Conservation (phyloP, 495 filamentous ascomycete genomes). For the Venustampulla echinocandica region DNA sequence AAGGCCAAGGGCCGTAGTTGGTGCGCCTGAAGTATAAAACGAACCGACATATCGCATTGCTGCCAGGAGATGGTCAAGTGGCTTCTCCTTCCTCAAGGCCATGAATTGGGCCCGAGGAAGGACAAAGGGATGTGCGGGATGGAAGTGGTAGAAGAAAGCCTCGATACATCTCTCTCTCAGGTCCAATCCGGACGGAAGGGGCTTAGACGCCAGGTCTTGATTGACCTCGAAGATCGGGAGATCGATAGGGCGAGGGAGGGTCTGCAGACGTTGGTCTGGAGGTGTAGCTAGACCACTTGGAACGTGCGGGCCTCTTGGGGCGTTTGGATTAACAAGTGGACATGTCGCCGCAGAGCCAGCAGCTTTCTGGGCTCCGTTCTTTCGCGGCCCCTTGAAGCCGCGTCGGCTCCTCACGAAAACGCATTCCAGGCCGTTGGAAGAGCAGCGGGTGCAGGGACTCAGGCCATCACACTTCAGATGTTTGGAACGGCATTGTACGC, state of each 20-base stretch:
- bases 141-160: slow-evolving; percentile 55
- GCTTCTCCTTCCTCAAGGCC: slow-evolving; percentile 35
- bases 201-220: slow-evolving; percentile 17
- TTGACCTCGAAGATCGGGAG: slow-evolving; percentile 11
- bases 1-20: slow-evolving; percentile 43
- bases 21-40: slow-evolving; percentile 45
- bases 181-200: slow-evolving; percentile 7
- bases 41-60: slow-evolving; percentile 66
- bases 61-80: slow-evolving; percentile 39
- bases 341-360: slow-evolving; percentile 8
- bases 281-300: slow-evolving; percentile 16
- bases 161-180: slow-evolving; percentile 37
- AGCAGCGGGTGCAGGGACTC: slow-evolving; percentile 20
- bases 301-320: slow-evolving; percentile 7
- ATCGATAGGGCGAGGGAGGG: slow-evolving; percentile 12
- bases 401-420: slow-evolving; percentile 18
- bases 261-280: slow-evolving; percentile 16
- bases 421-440: slow-evolving; percentile 20
- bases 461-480: slow-evolving; percentile 24
- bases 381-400: slow-evolving; percentile 22
- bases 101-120: slow-evolving; percentile 41
- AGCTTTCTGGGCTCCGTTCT: slow-evolving; percentile 11
- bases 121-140: slow-evolving; percentile 59
- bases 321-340: slow-evolving; percentile 13
- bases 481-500: slow-evolving; percentile 20